Evolutionary conservation across 352 stramenopile genomes (phyloP).

Genomic region (Aphanomyces astaci): DNA sequence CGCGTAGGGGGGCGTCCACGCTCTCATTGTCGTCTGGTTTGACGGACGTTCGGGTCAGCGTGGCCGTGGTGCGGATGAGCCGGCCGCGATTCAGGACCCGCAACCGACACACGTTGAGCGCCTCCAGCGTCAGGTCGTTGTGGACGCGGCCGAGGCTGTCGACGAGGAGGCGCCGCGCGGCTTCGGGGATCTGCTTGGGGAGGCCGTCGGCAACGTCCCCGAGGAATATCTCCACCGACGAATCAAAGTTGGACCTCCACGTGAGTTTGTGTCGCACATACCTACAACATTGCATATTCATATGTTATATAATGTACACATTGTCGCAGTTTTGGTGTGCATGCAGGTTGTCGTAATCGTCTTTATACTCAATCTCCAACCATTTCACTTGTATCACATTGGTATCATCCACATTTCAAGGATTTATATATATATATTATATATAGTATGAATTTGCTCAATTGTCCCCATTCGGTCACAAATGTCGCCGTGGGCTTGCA

Average conservation of each 20-base stretch:
- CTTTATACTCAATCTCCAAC: no score
- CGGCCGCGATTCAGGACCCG: constrained; percentile 60
- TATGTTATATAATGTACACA: no score
- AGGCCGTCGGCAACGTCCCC: constrained; percentile 62
- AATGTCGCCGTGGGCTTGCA: no score
- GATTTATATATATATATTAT: no score
- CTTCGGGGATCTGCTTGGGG: constrained; percentile 27
- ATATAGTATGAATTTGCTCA: no score
- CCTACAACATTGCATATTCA: neutral
- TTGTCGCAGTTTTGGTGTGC: no score
- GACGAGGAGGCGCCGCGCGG: constrained; percentile 56
- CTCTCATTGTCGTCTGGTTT: no score
- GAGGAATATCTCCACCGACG: constrained; percentile 73
- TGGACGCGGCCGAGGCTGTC: constrained; percentile 69
- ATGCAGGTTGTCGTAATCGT: no score
- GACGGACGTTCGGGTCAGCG: no score
- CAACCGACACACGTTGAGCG: constrained; percentile 76
- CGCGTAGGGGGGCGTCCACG: neutral
- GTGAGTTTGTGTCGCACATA: constrained; percentile 84
- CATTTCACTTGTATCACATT: no score
- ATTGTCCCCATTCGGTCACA: no score
- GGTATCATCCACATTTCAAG: no score
- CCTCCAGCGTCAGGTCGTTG: constrained; percentile 74
- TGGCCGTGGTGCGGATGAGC: constrained; percentile 37
- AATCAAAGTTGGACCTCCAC: constrained; percentile 66